These are phyloP conservation scores for Phytophthora melonis DNA, from an alignment of 352 stramenopile species.

Conservation along the genomic window DNA sequence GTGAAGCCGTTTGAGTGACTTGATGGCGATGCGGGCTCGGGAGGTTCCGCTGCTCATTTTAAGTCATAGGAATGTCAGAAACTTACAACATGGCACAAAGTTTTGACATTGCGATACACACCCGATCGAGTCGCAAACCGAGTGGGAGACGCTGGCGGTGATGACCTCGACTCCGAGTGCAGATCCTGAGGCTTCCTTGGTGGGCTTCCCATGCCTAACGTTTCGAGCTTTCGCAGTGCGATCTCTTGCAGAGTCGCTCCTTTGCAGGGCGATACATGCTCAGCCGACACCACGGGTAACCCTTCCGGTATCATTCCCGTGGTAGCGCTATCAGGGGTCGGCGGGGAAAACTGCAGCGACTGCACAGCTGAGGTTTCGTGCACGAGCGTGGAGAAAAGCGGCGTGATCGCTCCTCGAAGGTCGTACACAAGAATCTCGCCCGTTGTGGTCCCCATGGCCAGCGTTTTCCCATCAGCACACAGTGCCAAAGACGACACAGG, in stretches of 20 bases:
- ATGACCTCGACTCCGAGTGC: not conserved
- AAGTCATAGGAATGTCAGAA: not conserved
- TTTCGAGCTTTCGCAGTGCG: conserved; percentile 52
- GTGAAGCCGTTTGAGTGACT: conserved; percentile 22
- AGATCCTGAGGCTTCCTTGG: conserved; percentile 20
- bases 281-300: conserved; percentile 54
- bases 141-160: conserved; percentile 24
- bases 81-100: not conserved
- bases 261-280: conserved; percentile 50
- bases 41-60: conserved; percentile 23
- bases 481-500: conserved; percentile 67
- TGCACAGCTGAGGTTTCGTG: conserved; percentile 55
- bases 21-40: conserved; percentile 9
- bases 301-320: conserved; percentile 42
- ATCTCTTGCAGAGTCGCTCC: conserved; percentile 55
- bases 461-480: conserved; percentile 73
- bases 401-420: conserved; percentile 68
- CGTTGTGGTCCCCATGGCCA: conserved; percentile 58
- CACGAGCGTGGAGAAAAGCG: conserved; percentile 53
- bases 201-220: conserved; percentile 36
- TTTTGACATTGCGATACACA: conserved; percentile 1
- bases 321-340: conserved; percentile 42
- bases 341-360: conserved; percentile 67
- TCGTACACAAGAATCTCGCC: conserved; percentile 76
- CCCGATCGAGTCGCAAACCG: conserved; percentile 33